Base-by-base conservation (phyloP, 2,329 filamentous ascomycete species). In the Cytospora paraplurivora region DNA sequence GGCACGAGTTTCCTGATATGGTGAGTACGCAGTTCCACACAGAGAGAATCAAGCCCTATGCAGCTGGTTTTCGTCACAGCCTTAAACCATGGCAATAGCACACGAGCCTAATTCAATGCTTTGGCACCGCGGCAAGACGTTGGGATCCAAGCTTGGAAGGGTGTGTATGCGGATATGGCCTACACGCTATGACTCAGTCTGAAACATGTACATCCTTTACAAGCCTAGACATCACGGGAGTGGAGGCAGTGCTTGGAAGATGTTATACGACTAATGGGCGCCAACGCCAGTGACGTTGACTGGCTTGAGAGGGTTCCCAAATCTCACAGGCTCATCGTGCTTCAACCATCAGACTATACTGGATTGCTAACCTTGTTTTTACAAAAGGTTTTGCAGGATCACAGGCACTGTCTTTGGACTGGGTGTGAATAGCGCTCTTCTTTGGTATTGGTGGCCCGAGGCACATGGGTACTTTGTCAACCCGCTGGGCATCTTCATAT, bases 381-480 rank as follows among this genome's bases (percentile, higher is more conserved):
- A 12, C 4, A 34, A 15, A 35, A 83, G 80, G 79, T 72, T 78
- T 35, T 77, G 75, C 37, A 76, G 81, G 57, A 74, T 76, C 13
- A 62, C 78, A 2, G 80, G 81, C 5, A 77, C 79, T 1, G 58
- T 80, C 10, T 70, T 76, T 63, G 79, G 80, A 1, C 71, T 82
- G 19, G 72, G 76, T 6, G 62, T 76, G 12, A 73, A 72, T 51
- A 78, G 77, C 59, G 70, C 70, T 10, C 67, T 81, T 51, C 70
- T 79, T n/a, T 82, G 79, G 79, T 81, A 77, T 72, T 76, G 76
- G 67, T 83, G 81, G 81, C 80, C 79, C 3, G 81, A 82, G 62
- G 78, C 80, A 1, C 78, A 83, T 68, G 76, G 75, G 12, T 84
- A 81, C 68, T 76, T 80, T 35, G 71, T 76, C 56, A 76, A 76